Conservation (phyloP, 148 eudicot genomes). For the Hydrangea macrophylla region DNA sequence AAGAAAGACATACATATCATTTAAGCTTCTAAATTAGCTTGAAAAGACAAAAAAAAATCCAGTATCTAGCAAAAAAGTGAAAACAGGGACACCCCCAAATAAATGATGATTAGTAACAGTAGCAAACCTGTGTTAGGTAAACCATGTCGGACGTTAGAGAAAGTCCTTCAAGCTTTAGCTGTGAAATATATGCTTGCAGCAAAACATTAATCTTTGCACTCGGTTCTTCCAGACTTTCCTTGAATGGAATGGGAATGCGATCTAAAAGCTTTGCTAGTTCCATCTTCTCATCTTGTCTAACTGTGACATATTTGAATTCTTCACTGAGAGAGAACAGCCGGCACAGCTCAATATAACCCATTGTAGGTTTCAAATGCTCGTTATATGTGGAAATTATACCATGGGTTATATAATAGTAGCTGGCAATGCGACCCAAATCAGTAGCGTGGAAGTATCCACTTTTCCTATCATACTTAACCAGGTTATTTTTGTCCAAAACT, state of each 20-base stretch:
- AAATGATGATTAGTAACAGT: neutral
- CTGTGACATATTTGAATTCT: constrained; percentile 85
- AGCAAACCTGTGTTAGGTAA: constrained; percentile 70
- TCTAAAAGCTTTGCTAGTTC: constrained; percentile 85
- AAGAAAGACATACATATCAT: neutral
- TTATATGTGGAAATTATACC: too few relatives aligned
- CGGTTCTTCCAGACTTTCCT: constrained; percentile 88
- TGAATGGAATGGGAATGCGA: constrained; percentile 83
- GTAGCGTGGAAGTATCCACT: constrained; percentile 91
- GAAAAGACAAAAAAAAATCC: constrained; percentile 8
- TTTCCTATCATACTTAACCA: constrained; percentile 77
- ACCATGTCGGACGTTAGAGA: constrained; percentile 93
- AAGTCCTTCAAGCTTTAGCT: constrained; percentile 81
- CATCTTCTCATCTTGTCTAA: constrained; percentile 89
- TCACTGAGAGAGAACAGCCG: constrained; percentile 90
- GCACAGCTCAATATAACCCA: constrained; percentile 94
- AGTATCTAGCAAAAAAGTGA: constrained; percentile 4
- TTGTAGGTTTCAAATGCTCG: constrained; percentile 83
- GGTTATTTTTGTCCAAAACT: too few relatives aligned
- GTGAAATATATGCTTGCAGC: constrained; percentile 85
- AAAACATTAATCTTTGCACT: constrained; percentile 91
- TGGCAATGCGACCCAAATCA: too few relatives aligned
- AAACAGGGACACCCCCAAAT: constrained; percentile 6
- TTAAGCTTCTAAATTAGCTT: neutral
- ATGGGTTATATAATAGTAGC: too few relatives aligned